These are phyloP conservation scores for Metarhizium album DNA, from an alignment of 2,329 filamentous ascomycete species.

Conservation along the genomic window DNA sequence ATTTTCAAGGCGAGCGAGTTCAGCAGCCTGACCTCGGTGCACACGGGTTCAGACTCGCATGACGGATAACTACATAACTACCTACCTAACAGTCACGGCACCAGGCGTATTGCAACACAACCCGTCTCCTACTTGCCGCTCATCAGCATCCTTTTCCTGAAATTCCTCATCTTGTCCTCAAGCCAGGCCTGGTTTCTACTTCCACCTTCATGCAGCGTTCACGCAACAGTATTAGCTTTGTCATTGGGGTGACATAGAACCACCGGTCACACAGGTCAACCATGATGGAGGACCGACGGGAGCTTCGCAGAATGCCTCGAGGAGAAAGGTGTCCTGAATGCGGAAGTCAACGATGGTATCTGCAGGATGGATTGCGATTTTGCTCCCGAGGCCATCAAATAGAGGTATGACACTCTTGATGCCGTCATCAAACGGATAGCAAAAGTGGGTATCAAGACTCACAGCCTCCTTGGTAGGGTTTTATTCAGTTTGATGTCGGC, in stretches of 20 bases:
- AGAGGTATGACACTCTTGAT: conserved; percentile 39
- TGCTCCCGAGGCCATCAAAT: conserved; percentile 74
- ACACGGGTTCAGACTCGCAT: too few species aligned
- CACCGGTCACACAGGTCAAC: background rate
- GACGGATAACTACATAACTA: background rate
- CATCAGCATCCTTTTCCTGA: too few species aligned
- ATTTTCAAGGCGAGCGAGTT: too few species aligned
- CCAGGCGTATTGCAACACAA: background rate
- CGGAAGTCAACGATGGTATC: conserved; percentile 59
- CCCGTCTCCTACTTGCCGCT: background rate
- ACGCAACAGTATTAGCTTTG: background rate
- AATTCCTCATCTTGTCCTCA: background rate
- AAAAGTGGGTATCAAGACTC: background rate
- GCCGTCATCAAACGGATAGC: background rate
- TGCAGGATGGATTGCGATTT: conserved; percentile 66
- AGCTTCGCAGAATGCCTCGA: conserved; percentile 39
- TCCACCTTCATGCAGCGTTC: background rate
- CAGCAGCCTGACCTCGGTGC: too few species aligned
- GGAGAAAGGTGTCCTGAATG: conserved; percentile 53
- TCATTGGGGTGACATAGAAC: background rate
- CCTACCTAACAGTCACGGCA: too few species aligned
- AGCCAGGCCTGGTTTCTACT: background rate
- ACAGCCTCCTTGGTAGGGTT: conserved; percentile 27
- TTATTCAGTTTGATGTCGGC: conserved; percentile 43
- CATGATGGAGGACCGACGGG: conserved; percentile 29